Percentiles rank a stretch among this genome's conserved stretches.
Evolutionary conservation across 1,139 yeast genomes (phyloP).

Genomic region (Hansenula lynferdii): DNA sequence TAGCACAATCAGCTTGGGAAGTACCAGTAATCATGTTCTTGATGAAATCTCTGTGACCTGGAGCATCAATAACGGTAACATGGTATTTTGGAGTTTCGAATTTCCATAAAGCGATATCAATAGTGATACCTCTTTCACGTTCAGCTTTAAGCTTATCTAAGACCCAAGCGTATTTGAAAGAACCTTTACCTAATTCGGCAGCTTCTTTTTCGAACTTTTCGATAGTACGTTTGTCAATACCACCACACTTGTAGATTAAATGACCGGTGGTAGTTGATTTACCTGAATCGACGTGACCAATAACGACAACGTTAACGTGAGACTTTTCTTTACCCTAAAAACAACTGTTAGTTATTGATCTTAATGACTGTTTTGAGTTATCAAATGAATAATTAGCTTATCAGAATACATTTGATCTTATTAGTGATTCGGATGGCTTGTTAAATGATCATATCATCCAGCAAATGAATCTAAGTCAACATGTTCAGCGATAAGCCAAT

Average conservation of each 20-base stretch:
- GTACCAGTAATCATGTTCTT: conserved; percentile 93
- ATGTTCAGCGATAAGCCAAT: too few relatives aligned
- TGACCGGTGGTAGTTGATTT: conserved; percentile 91
- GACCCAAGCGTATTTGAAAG: conserved; percentile 98
- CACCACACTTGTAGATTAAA: conserved; percentile 93
- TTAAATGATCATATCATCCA: too few relatives aligned
- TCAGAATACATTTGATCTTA: too few relatives aligned
- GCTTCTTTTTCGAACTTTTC: conserved; percentile 99
- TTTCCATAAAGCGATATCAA: conserved; percentile 92
- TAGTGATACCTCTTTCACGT: conserved; percentile 97
- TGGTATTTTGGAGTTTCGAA: conserved; percentile 94
- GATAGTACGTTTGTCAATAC: conserved; percentile 96
- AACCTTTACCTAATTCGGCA: conserved; percentile 97
- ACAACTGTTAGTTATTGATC: conserved; percentile 80
- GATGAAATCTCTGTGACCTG: conserved; percentile 97
- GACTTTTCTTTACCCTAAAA: conserved; percentile 90
- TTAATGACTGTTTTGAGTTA: too few relatives aligned
- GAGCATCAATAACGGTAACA: conserved; percentile 91
- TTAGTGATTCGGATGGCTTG: too few relatives aligned
- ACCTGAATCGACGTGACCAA: conserved; percentile 48
- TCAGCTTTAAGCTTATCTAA: conserved; percentile 94
- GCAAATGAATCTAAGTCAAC: too few relatives aligned
- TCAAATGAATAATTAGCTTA: too few relatives aligned
- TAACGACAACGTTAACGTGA: conserved; percentile 97
- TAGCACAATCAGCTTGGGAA: conserved; percentile 92